Percentiles rank a stretch among this genome's conserved stretches.
Evolutionary conservation across 257 asterid genomes (phyloP).

Genomic region (Rubia yunnanensis): DNA sequence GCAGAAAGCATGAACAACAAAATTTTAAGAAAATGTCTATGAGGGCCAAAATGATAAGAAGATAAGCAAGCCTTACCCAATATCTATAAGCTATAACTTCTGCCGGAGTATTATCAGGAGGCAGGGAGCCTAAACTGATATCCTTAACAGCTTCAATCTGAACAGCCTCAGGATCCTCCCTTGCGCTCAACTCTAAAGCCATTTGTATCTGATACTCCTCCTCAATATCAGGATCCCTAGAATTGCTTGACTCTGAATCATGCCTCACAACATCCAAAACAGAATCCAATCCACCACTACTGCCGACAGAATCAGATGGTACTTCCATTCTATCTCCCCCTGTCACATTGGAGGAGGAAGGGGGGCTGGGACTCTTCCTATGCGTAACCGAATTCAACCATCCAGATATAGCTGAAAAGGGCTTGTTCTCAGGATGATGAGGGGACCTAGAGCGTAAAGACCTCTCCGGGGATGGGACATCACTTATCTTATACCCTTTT

Average conservation of each 20-base stretch:
- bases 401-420: conserved; percentile 79
- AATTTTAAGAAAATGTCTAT: not conserved
- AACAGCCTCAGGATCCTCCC: conserved; percentile 97
- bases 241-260: conserved; percentile 53
- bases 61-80: conserved; percentile 50
- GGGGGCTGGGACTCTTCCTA: conserved; percentile 65
- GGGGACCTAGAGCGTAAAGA: conserved; percentile 37
- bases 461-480: conserved; percentile 43
- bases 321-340: conserved; percentile 46
- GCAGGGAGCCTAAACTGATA: conserved; percentile 84
- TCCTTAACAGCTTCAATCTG: conserved; percentile 98
- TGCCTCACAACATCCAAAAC: conserved; percentile 51
- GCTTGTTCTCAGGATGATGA: conserved; percentile 49
- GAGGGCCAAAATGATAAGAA: conserved; percentile 2
- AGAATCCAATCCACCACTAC: conserved; percentile 59
- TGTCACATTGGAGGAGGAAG: conserved; percentile 51
- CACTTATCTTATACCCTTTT: conserved; percentile 40
- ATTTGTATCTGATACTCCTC: conserved; percentile 91
- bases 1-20: not conserved
- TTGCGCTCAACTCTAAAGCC: conserved; percentile 91
- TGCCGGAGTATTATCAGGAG: conserved; percentile 68
- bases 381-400: conserved; percentile 82
- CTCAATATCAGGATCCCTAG: conserved; percentile 79
- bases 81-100: conserved; percentile 80
- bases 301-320: conserved; percentile 62